Conservation (phyloP, 257 asterid species). For the Thymus mandschuricus region DNA sequence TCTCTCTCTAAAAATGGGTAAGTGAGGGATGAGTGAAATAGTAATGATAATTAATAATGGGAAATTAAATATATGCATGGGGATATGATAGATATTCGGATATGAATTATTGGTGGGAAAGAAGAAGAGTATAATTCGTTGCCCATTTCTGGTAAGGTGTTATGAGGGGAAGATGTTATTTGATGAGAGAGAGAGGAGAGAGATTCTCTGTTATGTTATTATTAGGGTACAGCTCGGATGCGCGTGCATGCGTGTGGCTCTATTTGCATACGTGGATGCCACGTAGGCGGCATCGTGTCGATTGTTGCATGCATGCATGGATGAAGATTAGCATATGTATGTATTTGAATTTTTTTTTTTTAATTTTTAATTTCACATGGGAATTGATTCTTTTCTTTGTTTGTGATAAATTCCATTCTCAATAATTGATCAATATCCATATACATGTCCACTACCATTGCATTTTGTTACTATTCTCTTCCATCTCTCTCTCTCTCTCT, state of each 20-base stretch:
- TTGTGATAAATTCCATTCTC: no score
- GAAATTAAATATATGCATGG: constrained; percentile 22
- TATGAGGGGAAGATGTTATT: constrained; percentile 51
- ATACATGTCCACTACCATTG: not conserved
- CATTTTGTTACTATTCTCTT: not conserved
- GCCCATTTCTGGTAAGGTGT: constrained; percentile 58
- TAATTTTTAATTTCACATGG: not conserved
- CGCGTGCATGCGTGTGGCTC: not conserved
- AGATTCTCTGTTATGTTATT: not conserved
- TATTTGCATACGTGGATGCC: constrained; percentile 9
- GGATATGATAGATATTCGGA: constrained; percentile 33
- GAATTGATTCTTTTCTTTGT: constrained; percentile 45
- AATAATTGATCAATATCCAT: no score
- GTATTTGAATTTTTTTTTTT: no score
- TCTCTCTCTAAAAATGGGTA: not conserved
- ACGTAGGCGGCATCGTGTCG: not conserved
- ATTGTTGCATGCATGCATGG: not conserved
- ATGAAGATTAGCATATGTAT: no score
- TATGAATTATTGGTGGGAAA: constrained; percentile 33
- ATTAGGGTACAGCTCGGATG: not conserved
- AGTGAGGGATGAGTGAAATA: constrained; percentile 5
- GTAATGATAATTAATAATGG: constrained; percentile 25
- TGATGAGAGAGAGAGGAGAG: not conserved
- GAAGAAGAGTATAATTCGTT: constrained; percentile 37
- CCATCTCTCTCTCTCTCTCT: not conserved